Base-by-base conservation (phyloP, 441 rosid genomes). In the Biscutella laevigata region DNA sequence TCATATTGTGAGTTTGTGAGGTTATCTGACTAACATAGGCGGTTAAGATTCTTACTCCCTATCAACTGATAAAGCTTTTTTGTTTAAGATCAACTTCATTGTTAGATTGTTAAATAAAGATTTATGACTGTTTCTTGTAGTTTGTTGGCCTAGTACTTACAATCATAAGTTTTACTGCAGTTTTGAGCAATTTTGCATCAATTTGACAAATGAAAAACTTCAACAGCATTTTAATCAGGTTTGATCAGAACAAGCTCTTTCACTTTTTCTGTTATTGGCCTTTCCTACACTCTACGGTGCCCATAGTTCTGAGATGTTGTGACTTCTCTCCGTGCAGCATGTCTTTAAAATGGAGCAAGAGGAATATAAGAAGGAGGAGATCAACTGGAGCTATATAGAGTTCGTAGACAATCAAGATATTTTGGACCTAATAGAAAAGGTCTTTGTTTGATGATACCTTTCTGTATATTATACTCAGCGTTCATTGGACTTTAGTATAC, bases 321-420 rank as follows among this genome's bases (percentile, higher is more conserved):
- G 6, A 47, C 11, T 53, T 30, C 66, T 21, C 67, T 22, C 6
- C 26, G 39, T 41, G 58, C 94, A 91, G 98, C 98, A 91, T 54
- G 98, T n/a, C n/a, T n/a, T n/a, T n/a, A n/a, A n/a, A n/a, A n/a
- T n/a, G n/a, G n/a, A n/a, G n/a, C n/a, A n/a, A 87, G 96, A 91
- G 67, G 98, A 91, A 65, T 85, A 91, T 77, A 87, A 77, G 26
- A 91, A 84, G 65, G 98, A 91, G 73, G 87, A 82, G 75, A 91
- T 88, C 71, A 60, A 85, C 67, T 91, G 98, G 98, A 91, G 98
- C 83, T 91, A 91, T 75, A 91, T 91, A 50, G 98, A 88, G 4
- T 91, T 91, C 68, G 88, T 91, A 17, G 98, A 91, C 71, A 88
- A 88, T 72, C 77, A 91, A 73, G 98, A 91, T 79, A 51, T 91